Evolutionary conservation across 805 yeast species (phyloP).

Genomic region (Ogataea glucozyma): DNA sequence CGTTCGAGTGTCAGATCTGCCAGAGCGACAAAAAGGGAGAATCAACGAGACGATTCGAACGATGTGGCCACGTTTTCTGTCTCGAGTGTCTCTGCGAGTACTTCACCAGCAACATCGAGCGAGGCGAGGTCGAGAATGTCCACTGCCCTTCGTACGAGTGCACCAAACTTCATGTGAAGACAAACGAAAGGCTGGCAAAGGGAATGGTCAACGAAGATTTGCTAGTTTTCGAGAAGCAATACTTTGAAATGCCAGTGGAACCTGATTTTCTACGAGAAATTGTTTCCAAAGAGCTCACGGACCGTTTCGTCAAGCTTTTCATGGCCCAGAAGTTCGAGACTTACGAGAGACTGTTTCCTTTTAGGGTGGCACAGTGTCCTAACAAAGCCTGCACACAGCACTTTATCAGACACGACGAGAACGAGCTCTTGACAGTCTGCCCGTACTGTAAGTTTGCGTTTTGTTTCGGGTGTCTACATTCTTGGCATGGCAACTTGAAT

Average conservation of each 20-base stretch:
- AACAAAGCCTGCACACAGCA: conserved; percentile 43
- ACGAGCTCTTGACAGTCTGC: conserved; percentile 51
- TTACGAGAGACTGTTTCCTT: conserved; percentile 47
- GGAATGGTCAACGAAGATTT: conserved; percentile 26
- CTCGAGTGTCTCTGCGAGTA: conserved; percentile 45
- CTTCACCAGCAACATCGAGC: conserved; percentile 40
- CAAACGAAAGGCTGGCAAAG: conserved; percentile 18
- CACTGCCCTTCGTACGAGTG: conserved; percentile 62
- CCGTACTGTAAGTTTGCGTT: conserved; percentile 51
- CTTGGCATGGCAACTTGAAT: conserved; percentile 60
- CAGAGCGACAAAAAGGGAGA: conserved; percentile 49
- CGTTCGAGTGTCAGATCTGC: conserved; percentile 59
- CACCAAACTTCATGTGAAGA: conserved; percentile 31
- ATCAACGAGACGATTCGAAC: conserved; percentile 37
- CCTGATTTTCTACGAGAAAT: conserved; percentile 32
- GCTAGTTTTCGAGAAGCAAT: conserved; percentile 34
- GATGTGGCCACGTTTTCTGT: conserved; percentile 55
- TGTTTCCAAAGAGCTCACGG: conserved; percentile 25
- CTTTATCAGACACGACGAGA: conserved; percentile 48
- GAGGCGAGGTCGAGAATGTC: conserved; percentile 51
- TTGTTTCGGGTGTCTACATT: conserved; percentile 55
- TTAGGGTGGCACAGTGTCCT: conserved; percentile 53
- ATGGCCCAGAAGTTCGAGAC: conserved; percentile 42
- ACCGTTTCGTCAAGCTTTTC: conserved; percentile 42
- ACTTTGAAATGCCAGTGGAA: conserved; percentile 46